Base-by-base conservation (phyloP, 257 asterid species). In the Misopates orontium region DNA sequence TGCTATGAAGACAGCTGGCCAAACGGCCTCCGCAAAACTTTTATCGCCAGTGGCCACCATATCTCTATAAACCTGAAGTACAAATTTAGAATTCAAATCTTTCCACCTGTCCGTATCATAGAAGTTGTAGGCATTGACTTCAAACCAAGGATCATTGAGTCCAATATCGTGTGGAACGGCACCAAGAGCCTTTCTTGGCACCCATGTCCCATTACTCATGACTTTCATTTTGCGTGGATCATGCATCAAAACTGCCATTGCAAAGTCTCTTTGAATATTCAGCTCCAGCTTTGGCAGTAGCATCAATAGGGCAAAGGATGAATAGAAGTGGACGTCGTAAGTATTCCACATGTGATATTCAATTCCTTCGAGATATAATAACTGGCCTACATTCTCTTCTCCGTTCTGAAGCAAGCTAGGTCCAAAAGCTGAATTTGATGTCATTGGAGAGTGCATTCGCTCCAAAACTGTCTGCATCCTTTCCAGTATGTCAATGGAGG, bases 81-180 rank as follows among this genome's bases (percentile, higher is more conserved):
- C 95, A 53, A 89, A 89, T 70, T 89, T 89, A 24, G 95, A 84
- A 69, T 89, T 89, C 85, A 89, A 73, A 74, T 89, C 96, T 75
- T 89, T 89, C 96, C 96, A 89, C 79, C 85, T 79, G 75, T 83
- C 85, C 14, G 95, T 81, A 74, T 86, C 70, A 73, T 74, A 83
- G 41, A 89, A 71, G 53, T 85, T 86, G 73, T 86, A 89, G 52
- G 75, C 77, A 17, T 89, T 89, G 24, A 84, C 88, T 79, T 84
- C 92, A 72, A 89, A 89, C 96, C 96, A 89, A 1, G 96, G 95
- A 75, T 89, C 90, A 48, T 79, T 76, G 73, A 89, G 85, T 61
- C 96, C 96, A 14, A 88, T 86, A 63, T 88, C 96, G 44, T 86
- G 96, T 58, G 96, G 96, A 69, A 89, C 88, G 17, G 96, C 96